Base-by-base conservation (phyloP, 768 basidiomycete genomes). In the Pulveroboletus ravenelii region DNA sequence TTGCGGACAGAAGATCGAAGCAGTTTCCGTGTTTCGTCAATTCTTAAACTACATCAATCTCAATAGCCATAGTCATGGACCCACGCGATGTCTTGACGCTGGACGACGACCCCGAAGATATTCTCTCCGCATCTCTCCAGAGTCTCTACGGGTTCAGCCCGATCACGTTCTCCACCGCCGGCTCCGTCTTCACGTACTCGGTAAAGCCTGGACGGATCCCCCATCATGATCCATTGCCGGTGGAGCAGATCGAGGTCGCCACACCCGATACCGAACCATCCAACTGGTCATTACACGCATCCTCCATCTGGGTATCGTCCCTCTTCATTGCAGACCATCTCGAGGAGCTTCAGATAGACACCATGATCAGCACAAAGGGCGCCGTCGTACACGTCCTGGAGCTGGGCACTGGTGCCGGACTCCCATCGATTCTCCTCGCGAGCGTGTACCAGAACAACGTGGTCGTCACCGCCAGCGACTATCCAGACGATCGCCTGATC, bases 241-340 rank as follows among this genome's bases (percentile, higher is more conserved):
- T 14, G 10, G 34, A 55, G 18, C 42, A 56, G 23, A 73, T 87
- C 44, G 70, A 72, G 0, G 66, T 88, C 38, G 61, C 63, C 13
- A 82, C 78, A 2, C 87, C 88, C 10, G 84, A 89, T 60, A 84
- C 87, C 10, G 70, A 76, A 10, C 70, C 83, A 18, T 71, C 74
- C 15, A 87, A 89, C 59, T 90, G 88, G 88, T 73, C 78, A 1
- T 66, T 90, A 3, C 87, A 91, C 51, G 89, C 88, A 2, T 82
- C 85, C 20, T 84, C 85, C 14, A 80, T 90, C 60, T 91, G 87
- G 89, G 69, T 74, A 6, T 76, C 88, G 6, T 79, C 87, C 14
- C 65, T 79, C 38, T 86, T 80, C 68, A 65, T 89, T 39, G 83
- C 84, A 41, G 80, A 87, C 62, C 80, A 87, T 54, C 48, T 89